Percentiles rank a stretch among this genome's conserved stretches.
Evolutionary conservation across 139 green algal genomes (phyloP).

Genomic region (Ettlia oleoabundans): DNA sequence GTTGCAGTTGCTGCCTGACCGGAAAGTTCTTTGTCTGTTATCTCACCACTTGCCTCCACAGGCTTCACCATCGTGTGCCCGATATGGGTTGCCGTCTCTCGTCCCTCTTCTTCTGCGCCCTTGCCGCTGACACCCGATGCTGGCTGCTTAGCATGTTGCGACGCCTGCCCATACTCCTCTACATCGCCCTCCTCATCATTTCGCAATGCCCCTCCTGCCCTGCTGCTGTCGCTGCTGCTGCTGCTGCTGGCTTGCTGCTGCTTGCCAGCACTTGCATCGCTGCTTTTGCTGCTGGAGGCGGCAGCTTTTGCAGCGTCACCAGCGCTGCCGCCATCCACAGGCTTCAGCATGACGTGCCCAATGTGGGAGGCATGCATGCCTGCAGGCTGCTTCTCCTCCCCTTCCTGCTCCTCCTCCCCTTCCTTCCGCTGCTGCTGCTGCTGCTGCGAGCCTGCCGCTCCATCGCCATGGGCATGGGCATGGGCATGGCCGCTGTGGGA

Average conservation of each 20-base stretch:
- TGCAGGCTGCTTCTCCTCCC: background rate
- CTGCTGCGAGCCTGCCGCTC: background rate
- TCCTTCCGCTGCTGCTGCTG: background rate
- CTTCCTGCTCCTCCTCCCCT: background rate
- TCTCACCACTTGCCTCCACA: background rate
- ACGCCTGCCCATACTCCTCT: background rate
- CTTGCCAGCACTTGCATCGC: background rate
- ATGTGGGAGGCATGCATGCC: conserved; percentile 2
- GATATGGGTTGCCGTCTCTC: too few species aligned
- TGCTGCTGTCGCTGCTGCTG: background rate
- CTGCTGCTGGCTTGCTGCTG: conserved; percentile 4
- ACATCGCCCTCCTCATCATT: background rate
- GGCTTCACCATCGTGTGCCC: conserved; percentile 20
- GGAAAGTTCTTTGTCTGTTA: too few species aligned
- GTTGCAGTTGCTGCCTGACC: too few species aligned
- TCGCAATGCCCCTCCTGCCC: background rate
- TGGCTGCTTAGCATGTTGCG: background rate
- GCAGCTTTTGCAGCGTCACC: background rate
- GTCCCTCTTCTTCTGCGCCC: background rate
- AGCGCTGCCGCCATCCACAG: background rate
- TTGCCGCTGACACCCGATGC: background rate
- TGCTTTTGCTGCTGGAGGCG: background rate
- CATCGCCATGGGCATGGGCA: background rate
- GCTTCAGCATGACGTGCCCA: conserved; percentile 37
- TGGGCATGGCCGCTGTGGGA: background rate